Base-by-base conservation (phyloP, 2,329 filamentous ascomycete genomes). In the Diaporthe sp. region DNA sequence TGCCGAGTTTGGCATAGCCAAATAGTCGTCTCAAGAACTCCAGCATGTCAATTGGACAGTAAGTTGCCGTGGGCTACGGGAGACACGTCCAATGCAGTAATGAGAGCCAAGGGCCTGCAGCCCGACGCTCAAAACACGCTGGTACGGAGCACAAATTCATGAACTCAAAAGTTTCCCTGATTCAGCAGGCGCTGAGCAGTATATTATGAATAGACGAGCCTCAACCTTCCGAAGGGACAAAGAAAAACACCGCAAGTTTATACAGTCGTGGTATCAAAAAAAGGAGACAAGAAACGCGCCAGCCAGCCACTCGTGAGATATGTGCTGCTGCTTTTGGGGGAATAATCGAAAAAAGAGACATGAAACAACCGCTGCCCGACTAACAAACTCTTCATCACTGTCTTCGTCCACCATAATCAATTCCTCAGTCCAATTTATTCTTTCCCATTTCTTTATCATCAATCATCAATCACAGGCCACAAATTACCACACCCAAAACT, bases 191-290 rank as follows among this genome's bases (percentile, higher is more conserved):
- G 28, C 65, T 65, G 58, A 22, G 61, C 51, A 57, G 60, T 62
- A 57, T 65, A 73, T 53, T 62, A 42, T 42, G 13, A n/a, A 53
- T 31, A 53, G 34, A 55, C 37, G 6, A 51, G 44, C 28, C 5
- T 49, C 17, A n/a, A 22, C 49, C 19, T 13, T 13, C 34, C 8
- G 6, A 9, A 4, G 37, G n/a, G 58, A 51, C 12, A 55, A 75
- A 39, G 8, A 37, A 73, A 75, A 37, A 49, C 46, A 81, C 81
- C 37, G 71, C 19, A 31, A 39, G 34, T 58, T 46, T 75, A 57
- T 70, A 74, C 68, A 72, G 25, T 42, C 55, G 65, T 68, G 75
- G 75, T 76, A 75, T 76, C 68, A 76, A 72, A 51, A 68, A 46
- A 17, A 8, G 25, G 34, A 22, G 61, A 34, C 58, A 72, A 37